Base-by-base conservation (phyloP, 257 asterid species). In the Plantago ovata region DNA sequence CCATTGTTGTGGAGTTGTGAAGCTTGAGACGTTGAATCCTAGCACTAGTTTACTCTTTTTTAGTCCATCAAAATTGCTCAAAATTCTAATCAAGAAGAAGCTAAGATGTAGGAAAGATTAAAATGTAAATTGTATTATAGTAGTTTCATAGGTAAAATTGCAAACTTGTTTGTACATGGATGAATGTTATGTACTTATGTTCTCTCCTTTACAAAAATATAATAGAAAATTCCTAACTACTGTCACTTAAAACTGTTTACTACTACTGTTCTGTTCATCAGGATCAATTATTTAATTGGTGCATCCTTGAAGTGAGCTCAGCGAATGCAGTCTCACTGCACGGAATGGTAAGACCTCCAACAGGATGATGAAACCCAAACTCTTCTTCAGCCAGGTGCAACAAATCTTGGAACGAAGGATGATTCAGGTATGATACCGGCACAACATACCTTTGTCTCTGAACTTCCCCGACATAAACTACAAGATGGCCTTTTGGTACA, bases 401-500 rank as follows among this genome's bases (percentile, higher is more conserved):
- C 60, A 72, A 47, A 7, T 71, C 70, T 60, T 68, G 80, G 64
- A 75, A 78, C n/a, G 50, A 63, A 47, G 78, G 83, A 39, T 70
- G 72, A 10, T 62, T 68, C 66, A 70, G 67, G 61, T 70, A 72
- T 21, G 75, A 50, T 50, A 71, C 52, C 9, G 79, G 72, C 41
- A 73, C 58, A 23, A 67, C 64, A 63, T 66, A 66, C 36, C 77
- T 69, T 47, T 46, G 66, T 56, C 54, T 64, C 18, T 73, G 65
- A 39, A 21, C 42, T 71, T 69, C 74, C 21, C 79, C 77, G 13
- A 69, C 83, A 47, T 74, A 80, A 13, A 77, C 74, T 57, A 58
- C 81, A 12, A 66, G 50, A 55, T 74, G 76, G 3, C 79, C 79
- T 45, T 75, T 75, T 23, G 84, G 78, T 53, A 73, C 77, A 46